phyloP scores from a whole-genome alignment of 352 stramenopile species.

The Globisporangium sylvaticum region DNA sequence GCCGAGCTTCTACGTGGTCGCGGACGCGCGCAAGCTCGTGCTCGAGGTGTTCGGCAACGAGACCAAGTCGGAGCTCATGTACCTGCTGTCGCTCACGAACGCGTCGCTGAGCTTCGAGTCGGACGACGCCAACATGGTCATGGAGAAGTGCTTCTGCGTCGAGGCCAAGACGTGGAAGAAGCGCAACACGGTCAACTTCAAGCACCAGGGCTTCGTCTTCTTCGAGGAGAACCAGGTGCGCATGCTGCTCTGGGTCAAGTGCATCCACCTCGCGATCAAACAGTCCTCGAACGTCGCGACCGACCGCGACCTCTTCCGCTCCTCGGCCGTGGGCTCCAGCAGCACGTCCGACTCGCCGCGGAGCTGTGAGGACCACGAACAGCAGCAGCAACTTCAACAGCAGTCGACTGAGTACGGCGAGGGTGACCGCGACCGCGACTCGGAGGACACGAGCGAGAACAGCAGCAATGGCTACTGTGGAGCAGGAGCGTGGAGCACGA shows the following conservation, averaged over 20 bases:
- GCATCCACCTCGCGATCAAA: conserved; percentile 68
- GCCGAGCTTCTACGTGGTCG: conserved; percentile 45
- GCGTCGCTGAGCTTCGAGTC: conserved; percentile 62
- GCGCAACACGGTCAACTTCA: conserved; percentile 49
- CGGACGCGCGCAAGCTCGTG: conserved; percentile 42
- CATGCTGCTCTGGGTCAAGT: conserved; percentile 76
- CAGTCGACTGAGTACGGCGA: conserved; percentile 11
- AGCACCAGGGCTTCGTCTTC: conserved; percentile 66
- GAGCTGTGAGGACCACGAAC: conserved; percentile 8
- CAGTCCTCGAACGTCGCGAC: conserved; percentile 24
- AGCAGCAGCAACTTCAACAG: not conserved
- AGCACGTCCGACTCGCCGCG: conserved; percentile 7
- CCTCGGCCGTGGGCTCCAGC: conserved; percentile 15
- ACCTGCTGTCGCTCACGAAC: conserved; percentile 53
- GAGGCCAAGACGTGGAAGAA: conserved; percentile 73
- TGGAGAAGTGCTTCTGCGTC: conserved; percentile 76
- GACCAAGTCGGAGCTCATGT: conserved; percentile 44
- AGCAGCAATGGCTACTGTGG: not conserved
- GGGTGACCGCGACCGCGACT: conserved; percentile 16
- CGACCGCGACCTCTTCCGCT: conserved; percentile 39
- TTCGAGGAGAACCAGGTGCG: conserved; percentile 64
- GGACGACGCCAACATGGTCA: conserved; percentile 61
- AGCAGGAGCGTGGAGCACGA: not conserved
- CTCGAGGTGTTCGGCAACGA: conserved; percentile 70
- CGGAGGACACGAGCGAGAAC: not conserved